phyloP scores from a whole-genome alignment of 164 flowering plant species.

The Berberis vulgaris region DNA sequence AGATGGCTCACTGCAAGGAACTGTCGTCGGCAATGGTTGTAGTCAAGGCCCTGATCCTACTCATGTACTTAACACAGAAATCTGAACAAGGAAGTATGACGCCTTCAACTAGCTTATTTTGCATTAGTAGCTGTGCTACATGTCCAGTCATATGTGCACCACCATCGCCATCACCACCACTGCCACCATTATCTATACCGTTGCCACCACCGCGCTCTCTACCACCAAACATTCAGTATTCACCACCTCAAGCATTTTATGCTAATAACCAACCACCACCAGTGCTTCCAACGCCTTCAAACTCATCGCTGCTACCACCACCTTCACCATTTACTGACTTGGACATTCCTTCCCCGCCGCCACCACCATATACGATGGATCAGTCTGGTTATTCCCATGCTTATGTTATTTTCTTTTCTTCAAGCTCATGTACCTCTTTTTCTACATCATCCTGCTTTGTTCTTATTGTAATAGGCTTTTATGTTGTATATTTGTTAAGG shows the following conservation, averaged over 20 bases:
- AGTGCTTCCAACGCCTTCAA: background rate
- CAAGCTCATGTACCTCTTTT: constrained; percentile 14
- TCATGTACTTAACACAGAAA: background rate
- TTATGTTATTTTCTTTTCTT: constrained; percentile 38
- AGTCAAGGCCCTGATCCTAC: background rate
- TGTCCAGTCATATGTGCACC: constrained; percentile 53
- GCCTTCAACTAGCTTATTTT: constrained; percentile 14
- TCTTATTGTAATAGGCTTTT: constrained; percentile 6
- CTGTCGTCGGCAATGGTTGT: background rate
- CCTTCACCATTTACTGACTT: background rate
- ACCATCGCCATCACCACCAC: constrained; percentile 24
- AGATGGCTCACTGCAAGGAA: background rate
- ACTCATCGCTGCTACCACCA: background rate
- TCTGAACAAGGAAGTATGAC: background rate
- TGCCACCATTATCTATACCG: background rate
- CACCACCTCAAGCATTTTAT: constrained; percentile 5
- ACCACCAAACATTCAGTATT: background rate
- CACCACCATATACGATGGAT: constrained; percentile 3
- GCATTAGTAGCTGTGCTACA: constrained; percentile 47
- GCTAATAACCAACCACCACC: constrained; percentile 2
- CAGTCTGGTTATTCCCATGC: constrained; percentile 20
- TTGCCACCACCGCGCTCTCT: constrained; percentile 12
- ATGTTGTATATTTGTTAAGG: constrained; percentile 1
- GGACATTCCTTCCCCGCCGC: constrained; percentile 2
- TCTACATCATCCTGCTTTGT: constrained; percentile 2